phyloP scores from a whole-genome alignment of 352 stramenopile species.

The Phytophthora pini region DNA sequence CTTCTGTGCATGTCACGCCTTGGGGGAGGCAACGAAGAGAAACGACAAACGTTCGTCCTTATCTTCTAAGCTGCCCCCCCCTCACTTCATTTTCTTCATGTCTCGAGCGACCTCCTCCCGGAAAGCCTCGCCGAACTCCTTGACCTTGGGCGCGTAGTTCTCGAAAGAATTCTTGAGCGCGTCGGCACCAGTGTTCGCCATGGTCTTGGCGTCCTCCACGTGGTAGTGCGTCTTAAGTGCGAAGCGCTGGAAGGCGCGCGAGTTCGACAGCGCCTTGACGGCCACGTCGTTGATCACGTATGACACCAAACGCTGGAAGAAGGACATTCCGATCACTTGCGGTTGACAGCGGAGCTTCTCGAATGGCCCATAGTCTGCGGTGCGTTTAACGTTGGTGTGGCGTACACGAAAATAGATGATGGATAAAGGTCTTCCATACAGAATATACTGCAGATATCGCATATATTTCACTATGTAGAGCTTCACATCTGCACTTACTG shows the following conservation, averaged over 20 bases:
- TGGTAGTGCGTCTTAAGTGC: constrained; percentile 87
- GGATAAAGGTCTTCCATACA: background rate
- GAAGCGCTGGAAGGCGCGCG: constrained; percentile 84
- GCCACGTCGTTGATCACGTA: constrained; percentile 89
- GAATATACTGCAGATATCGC: background rate
- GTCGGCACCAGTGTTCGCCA: constrained; percentile 57
- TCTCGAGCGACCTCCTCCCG: constrained; percentile 79
- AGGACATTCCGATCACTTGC: constrained; percentile 52
- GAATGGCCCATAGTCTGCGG: constrained; percentile 20
- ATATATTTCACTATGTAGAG: background rate
- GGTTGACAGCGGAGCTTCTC: constrained; percentile 14
- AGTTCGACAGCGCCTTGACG: constrained; percentile 85
- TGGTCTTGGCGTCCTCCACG: constrained; percentile 82
- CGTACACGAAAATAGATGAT: background rate
- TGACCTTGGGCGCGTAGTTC: constrained; percentile 73
- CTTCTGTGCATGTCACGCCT: too few relatives aligned
- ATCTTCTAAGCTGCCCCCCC: too few relatives aligned
- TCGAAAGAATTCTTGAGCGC: constrained; percentile 59
- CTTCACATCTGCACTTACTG: background rate
- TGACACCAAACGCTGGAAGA: constrained; percentile 83
- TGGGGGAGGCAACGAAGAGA: too few relatives aligned
- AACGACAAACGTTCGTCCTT: too few relatives aligned
- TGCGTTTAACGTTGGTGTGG: constrained; percentile 18
- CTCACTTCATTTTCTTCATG: constrained; percentile 79
- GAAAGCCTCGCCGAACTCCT: constrained; percentile 75